Conservation (phyloP, 345 rosid species). For the Acer negundo region DNA sequence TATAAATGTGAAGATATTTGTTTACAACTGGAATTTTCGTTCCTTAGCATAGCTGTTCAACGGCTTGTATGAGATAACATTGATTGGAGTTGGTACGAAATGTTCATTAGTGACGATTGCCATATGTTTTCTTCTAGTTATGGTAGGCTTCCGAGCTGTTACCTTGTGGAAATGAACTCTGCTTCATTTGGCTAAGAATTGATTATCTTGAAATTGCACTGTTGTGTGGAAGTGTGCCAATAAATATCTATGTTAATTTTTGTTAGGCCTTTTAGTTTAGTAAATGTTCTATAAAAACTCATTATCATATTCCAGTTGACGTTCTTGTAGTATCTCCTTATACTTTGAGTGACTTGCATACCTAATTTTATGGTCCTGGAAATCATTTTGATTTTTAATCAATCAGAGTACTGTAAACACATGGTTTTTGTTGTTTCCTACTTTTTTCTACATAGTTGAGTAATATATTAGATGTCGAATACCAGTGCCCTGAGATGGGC, state of each 20-base stretch:
- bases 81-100: background rate
- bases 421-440: background rate
- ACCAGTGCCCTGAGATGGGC: background rate
- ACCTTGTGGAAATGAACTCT: background rate
- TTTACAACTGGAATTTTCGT: background rate
- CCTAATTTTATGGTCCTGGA: background rate
- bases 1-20: conserved; percentile 20
- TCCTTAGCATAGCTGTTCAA: background rate
- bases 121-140: background rate
- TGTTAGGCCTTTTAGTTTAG: background rate
- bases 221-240: no score
- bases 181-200: background rate
- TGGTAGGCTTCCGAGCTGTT: no score
- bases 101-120: background rate
- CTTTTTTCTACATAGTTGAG: background rate
- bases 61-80: background rate
- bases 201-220: background rate
- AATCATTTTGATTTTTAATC: no score
- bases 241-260: no score
- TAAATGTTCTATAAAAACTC: no score
- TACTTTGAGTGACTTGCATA: background rate
- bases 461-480: background rate
- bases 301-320: no score
- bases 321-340: no score
- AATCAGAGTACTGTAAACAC: background rate